Evolutionary conservation across 345 rosid genomes (phyloP).

Genomic region (Gossypium thurberi): DNA sequence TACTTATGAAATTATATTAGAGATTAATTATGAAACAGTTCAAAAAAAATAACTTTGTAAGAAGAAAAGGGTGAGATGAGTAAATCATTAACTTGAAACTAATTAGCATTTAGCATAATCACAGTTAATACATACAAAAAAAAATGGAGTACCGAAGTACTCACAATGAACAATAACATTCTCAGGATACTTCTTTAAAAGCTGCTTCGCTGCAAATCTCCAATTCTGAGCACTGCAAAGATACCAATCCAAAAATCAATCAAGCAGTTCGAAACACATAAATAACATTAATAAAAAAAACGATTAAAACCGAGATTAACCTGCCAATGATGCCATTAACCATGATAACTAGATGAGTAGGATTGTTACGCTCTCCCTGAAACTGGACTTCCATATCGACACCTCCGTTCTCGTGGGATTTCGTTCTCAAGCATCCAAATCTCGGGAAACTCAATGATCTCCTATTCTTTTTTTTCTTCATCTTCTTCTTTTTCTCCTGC

Average conservation of each 20-base stretch:
- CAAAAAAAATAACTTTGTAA: background rate
- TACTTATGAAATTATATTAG: no score
- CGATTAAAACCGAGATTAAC: constrained; percentile 20
- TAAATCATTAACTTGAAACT: background rate
- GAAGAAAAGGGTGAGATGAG: background rate
- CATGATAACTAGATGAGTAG: constrained; percentile 69
- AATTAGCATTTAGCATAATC: background rate
- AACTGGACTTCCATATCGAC: constrained; percentile 43
- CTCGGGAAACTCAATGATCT: constrained; percentile 21
- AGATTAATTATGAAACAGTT: background rate
- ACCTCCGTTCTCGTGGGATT: constrained; percentile 37
- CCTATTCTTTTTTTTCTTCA: constrained; percentile 15
- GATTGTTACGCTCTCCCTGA: constrained; percentile 33
- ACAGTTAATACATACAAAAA: background rate
- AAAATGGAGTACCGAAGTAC: constrained; percentile 14
- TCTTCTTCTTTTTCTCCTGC: background rate
- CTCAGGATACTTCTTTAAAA: constrained; percentile 48
- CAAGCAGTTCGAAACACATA: background rate
- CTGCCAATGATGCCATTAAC: constrained; percentile 90
- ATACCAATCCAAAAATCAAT: background rate
- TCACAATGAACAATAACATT: constrained; percentile 67
- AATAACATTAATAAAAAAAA: background rate
- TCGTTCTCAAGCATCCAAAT: constrained; percentile 51
- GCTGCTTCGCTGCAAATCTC: constrained; percentile 76
- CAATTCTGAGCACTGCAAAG: constrained; percentile 56